Conservation (phyloP, 768 basidiomycete species). For the Lyophyllum atratum region DNA sequence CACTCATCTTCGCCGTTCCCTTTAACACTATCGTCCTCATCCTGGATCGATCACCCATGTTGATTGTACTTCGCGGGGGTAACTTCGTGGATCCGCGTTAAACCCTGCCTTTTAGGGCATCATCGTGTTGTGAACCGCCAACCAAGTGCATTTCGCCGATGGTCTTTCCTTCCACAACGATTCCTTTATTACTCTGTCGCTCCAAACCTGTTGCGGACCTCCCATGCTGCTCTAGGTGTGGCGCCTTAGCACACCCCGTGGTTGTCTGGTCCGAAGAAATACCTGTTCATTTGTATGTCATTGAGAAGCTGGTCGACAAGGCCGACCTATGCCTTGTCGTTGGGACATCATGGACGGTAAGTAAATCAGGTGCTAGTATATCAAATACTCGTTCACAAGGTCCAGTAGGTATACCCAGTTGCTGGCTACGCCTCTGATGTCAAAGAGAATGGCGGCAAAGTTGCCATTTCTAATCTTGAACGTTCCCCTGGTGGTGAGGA, state of each 20-base stretch:
- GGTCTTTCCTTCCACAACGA: no score
- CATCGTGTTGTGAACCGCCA: no score
- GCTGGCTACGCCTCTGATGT: conserved; percentile 38
- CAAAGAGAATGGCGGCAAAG: conserved; percentile 34
- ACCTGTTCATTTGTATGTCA: conserved; percentile 38
- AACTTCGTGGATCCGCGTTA: no score
- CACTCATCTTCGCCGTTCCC: no score
- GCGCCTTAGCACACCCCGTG: conserved; percentile 46
- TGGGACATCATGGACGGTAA: conserved; percentile 39
- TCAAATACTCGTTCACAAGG: neutral
- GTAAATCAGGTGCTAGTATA: neutral
- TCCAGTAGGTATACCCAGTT: conserved; percentile 45
- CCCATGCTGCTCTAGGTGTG: conserved; percentile 47
- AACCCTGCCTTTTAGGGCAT: no score
- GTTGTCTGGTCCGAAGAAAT: conserved; percentile 63
- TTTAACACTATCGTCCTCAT: no score
- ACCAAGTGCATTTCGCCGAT: no score
- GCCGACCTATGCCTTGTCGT: conserved; percentile 57
- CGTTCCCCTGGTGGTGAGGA: conserved; percentile 35
- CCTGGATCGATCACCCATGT: no score
- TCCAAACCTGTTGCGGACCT: conserved; percentile 37
- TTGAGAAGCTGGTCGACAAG: conserved; percentile 40
- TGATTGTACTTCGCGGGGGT: no score
- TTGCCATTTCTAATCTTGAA: conserved; percentile 43
- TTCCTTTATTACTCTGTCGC: no score